Conservation (phyloP, 257 asterid species). For the Knoxia roxburghii region DNA sequence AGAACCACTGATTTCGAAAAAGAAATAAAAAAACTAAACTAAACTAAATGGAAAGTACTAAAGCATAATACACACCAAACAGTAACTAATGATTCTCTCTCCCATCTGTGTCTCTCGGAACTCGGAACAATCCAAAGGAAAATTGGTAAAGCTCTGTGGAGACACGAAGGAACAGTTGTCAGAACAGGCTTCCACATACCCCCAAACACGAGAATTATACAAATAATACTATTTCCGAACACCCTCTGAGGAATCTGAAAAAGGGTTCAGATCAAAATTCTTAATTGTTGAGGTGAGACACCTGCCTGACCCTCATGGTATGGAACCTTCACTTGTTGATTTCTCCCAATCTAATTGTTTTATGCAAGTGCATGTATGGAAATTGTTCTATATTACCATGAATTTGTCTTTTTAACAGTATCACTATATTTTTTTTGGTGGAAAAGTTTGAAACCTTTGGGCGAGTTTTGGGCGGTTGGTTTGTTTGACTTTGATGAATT, state of each 20-base stretch:
- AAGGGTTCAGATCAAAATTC: slow-evolving; percentile 47
- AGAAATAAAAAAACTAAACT: background rate
- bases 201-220: background rate
- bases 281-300: slow-evolving; percentile 20
- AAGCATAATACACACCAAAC: background rate
- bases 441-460: background rate
- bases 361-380: background rate
- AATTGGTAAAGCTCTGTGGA: slow-evolving; percentile 23
- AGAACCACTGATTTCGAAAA: too few species aligned
- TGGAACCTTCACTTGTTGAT: slow-evolving; percentile 30
- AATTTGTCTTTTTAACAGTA: background rate
- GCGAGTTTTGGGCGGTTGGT: slow-evolving; percentile 1
- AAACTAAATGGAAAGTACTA: background rate
- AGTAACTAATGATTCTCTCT: slow-evolving; percentile 9
- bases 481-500: slow-evolving; percentile 7
- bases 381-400: background rate
- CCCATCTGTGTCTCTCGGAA: background rate
- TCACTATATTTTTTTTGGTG: background rate
- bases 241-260: slow-evolving; percentile 14
- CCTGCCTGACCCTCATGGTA: slow-evolving; percentile 18
- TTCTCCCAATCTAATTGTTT: slow-evolving; percentile 3
- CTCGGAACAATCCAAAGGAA: slow-evolving; percentile 4
- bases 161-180: slow-evolving; percentile 47
- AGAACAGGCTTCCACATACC: slow-evolving; percentile 40
- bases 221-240: slow-evolving; percentile 11